Percentiles rank a stretch among this genome's conserved stretches.
These are phyloP conservation scores for Globisporangium echinulatum DNA, from an alignment of 352 stramenopile species.

Conservation along the genomic window DNA sequence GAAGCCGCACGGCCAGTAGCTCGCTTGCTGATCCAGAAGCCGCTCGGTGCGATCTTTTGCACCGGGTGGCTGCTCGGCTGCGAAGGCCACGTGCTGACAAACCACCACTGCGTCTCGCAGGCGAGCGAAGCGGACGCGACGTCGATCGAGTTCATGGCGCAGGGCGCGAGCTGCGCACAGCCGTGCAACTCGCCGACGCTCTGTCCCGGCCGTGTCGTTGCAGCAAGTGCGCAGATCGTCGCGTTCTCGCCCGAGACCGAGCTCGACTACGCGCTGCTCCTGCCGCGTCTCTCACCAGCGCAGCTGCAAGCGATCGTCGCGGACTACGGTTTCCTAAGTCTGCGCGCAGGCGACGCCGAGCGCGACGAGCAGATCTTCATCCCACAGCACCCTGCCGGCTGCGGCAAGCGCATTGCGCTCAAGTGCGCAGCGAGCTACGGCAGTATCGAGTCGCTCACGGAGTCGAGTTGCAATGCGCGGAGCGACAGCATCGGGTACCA, in stretches of 20 bases:
- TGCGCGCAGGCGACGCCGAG: conserved; percentile 13
- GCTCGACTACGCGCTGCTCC: conserved; percentile 37
- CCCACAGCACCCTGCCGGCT: conserved; percentile 35
- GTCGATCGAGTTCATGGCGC: conserved; percentile 41
- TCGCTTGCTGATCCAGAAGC: conserved; percentile 42
- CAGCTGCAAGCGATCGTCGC: conserved; percentile 15
- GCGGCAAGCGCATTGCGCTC: conserved; percentile 41
- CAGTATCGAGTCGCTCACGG: conserved; percentile 16
- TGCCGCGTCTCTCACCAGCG: conserved; percentile 12
- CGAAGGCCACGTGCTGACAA: conserved; percentile 51
- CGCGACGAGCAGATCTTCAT: conserved; percentile 46
- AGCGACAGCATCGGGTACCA: conserved; percentile 35
- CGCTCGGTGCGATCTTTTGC: conserved; percentile 30
- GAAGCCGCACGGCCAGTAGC: conserved; percentile 19
- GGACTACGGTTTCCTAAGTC: conserved; percentile 38
- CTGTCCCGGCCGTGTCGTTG: conserved; percentile 28
- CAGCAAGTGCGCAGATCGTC: conserved; percentile 26
- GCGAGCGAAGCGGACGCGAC: conserved; percentile 22
- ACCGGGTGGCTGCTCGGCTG: conserved; percentile 49
- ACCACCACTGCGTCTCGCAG: conserved; percentile 41
- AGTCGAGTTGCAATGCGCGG: conserved; percentile 25
- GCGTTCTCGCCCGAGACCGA: conserved; percentile 16
- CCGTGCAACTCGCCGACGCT: conserved; percentile 19
- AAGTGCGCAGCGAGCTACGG: conserved; percentile 27
- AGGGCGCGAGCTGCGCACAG: conserved; percentile 18